phyloP scores from a whole-genome alignment of 768 basidiomycete genomes.

The Arthromyces matolae region DNA sequence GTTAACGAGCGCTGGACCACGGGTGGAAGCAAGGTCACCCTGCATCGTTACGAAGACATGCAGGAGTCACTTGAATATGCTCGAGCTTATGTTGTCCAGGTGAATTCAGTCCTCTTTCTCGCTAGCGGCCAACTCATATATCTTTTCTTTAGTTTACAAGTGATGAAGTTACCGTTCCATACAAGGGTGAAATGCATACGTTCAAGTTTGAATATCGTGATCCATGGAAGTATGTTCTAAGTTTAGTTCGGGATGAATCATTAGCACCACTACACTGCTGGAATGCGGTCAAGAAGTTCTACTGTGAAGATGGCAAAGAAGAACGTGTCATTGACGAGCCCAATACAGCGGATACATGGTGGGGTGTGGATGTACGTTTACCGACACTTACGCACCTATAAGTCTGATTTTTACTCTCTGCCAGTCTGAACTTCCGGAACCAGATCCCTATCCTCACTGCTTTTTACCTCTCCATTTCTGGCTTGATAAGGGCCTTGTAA shows the following conservation, averaged over 20 bases:
- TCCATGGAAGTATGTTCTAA: conserved; percentile 26
- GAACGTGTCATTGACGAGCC: conserved; percentile 25
- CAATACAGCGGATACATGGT: conserved; percentile 27
- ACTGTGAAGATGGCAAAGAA: conserved; percentile 14
- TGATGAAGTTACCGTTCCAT: conserved; percentile 12
- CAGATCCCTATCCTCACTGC: conserved; percentile 18
- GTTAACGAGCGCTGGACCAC: conserved; percentile 16
- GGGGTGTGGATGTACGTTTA: conserved; percentile 22
- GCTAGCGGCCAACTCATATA: conserved; percentile 6
- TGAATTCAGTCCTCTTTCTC: conserved; percentile 11
- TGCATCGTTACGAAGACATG: conserved; percentile 21
- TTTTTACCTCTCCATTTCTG: conserved; percentile 27
- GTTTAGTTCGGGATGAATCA: conserved; percentile 18
- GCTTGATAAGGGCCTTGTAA: conserved; percentile 29
- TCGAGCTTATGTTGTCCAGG: conserved; percentile 18
- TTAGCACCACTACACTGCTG: conserved; percentile 15
- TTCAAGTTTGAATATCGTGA: conserved; percentile 26
- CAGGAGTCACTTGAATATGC: conserved; percentile 16
- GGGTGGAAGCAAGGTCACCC: conserved; percentile 15
- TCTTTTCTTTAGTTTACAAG: background rate
- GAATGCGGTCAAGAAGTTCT: conserved; percentile 22
- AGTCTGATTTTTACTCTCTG: conserved; percentile 4
- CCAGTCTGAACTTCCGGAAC: conserved; percentile 19
- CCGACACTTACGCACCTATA: background rate
- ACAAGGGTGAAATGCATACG: conserved; percentile 9